These are phyloP conservation scores for Cystodermella granulosa DNA, from an alignment of 1,284 basidiomycete species.

Conservation along the genomic window DNA sequence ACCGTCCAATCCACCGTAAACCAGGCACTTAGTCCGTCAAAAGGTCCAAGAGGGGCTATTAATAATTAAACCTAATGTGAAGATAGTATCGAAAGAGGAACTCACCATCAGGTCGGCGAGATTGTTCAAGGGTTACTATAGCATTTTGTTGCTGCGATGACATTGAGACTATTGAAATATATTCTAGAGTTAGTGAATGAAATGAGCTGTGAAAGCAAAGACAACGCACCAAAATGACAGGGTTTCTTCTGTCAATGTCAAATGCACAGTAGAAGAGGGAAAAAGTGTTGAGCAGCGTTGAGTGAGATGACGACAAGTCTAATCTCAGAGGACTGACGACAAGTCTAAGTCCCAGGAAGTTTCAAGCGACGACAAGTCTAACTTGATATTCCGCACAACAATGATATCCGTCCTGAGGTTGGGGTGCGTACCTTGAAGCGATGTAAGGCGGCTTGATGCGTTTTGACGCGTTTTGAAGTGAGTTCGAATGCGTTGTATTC, in stretches of 20 bases:
- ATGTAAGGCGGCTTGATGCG: no score
- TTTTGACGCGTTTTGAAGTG: neutral
- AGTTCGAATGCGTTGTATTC: neutral
- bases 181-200: neutral
- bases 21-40: neutral
- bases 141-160: no score
- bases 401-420: neutral
- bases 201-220: neutral
- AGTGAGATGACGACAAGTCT: neutral
- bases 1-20: no score
- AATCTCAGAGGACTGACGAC: neutral
- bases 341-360: neutral
- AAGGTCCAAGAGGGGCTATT: neutral
- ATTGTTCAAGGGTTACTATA: neutral
- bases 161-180: no score
- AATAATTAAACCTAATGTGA: neutral
- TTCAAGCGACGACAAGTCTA: neutral
- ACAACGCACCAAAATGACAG: neutral
- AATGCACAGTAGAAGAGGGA: no score
- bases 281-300: no score
- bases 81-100: neutral
- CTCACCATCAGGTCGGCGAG: neutral
- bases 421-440: no score
- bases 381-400: neutral
- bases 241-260: no score